Conservation (phyloP, 2,329 filamentous ascomycete species). For the Sporothrix pseudoabietina region DNA sequence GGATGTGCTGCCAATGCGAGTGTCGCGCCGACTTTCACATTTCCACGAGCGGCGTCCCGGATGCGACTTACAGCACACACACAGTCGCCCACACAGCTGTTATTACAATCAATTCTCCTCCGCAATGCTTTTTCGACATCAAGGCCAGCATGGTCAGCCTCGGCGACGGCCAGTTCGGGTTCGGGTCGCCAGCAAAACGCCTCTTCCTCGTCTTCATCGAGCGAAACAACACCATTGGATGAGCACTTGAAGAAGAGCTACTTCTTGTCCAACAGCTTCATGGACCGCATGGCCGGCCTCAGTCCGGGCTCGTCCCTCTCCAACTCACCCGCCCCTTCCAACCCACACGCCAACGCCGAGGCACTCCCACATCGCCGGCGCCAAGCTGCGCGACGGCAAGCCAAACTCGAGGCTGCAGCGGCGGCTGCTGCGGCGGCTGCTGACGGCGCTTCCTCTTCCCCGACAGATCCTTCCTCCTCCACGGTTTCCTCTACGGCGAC, state of each 20-base stretch:
- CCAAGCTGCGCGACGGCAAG: constrained; percentile 33
- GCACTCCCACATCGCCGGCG: constrained; percentile 35
- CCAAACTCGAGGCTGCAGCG: background rate
- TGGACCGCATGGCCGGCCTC: constrained; percentile 37
- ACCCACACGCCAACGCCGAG: constrained; percentile 4
- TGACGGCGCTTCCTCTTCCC: background rate
- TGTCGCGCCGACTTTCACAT: background rate
- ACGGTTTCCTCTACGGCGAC: background rate
- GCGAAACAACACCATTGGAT: constrained; percentile 4
- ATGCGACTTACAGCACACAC: background rate
- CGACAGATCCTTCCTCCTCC: background rate
- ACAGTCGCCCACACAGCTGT: background rate
- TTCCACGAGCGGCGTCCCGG: background rate
- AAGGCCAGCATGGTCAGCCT: constrained; percentile 28
- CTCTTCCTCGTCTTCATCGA: background rate
- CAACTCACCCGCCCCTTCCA: background rate
- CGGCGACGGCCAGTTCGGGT: constrained; percentile 13
- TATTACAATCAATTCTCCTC: background rate
- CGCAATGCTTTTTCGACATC: constrained; percentile 24
- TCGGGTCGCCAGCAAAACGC: background rate
- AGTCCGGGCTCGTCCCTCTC: constrained; percentile 15
- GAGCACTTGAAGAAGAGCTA: constrained; percentile 40
- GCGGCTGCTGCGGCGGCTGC: background rate
- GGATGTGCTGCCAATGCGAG: constrained; percentile 5
- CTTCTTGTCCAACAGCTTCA: constrained; percentile 43